A percentile compares a stretch with the other conserved stretches of the same genome.
Evolutionary conservation across 768 basidiomycete species (phyloP).

Genomic region (Tulasnella sp.): DNA sequence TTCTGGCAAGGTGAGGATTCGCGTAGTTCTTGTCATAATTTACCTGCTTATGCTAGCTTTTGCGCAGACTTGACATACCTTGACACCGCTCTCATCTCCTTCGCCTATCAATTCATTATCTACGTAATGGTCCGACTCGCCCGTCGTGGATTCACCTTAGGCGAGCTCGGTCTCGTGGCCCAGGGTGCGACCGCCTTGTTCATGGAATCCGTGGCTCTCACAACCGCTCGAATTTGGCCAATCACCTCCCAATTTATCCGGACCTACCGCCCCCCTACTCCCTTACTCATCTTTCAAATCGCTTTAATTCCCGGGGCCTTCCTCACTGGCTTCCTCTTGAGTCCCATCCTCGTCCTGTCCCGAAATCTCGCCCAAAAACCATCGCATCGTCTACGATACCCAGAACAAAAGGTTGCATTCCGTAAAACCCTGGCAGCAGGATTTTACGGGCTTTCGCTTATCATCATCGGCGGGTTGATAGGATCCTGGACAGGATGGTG

Average conservation of each 20-base stretch:
- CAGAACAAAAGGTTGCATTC: constrained; percentile 76
- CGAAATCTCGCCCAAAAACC: constrained; percentile 88
- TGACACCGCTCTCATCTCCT: constrained; percentile 64
- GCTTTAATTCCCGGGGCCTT: constrained; percentile 90
- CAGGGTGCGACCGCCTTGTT: constrained; percentile 83
- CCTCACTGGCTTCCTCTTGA: constrained; percentile 89
- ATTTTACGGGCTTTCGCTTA: constrained; percentile 70
- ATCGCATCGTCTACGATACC: constrained; percentile 68
- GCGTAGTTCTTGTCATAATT: background rate
- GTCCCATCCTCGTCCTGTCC: constrained; percentile 86
- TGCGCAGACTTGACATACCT: constrained; percentile 67
- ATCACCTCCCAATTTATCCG: constrained; percentile 76
- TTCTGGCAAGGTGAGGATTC: background rate
- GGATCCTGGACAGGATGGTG: constrained; percentile 93
- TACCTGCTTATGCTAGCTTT: constrained; percentile 13
- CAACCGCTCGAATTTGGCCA: constrained; percentile 74
- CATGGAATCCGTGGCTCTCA: constrained; percentile 82
- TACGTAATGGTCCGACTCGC: constrained; percentile 87
- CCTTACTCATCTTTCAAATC: constrained; percentile 85
- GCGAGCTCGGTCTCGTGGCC: constrained; percentile 84
- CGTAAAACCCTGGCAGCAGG: constrained; percentile 78
- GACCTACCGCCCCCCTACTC: constrained; percentile 89
- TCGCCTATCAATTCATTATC: constrained; percentile 88
- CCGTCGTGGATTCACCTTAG: constrained; percentile 91
- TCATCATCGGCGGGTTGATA: constrained; percentile 77